Conservation (phyloP, 805 yeast species). For the Lachancea sp. region DNA sequence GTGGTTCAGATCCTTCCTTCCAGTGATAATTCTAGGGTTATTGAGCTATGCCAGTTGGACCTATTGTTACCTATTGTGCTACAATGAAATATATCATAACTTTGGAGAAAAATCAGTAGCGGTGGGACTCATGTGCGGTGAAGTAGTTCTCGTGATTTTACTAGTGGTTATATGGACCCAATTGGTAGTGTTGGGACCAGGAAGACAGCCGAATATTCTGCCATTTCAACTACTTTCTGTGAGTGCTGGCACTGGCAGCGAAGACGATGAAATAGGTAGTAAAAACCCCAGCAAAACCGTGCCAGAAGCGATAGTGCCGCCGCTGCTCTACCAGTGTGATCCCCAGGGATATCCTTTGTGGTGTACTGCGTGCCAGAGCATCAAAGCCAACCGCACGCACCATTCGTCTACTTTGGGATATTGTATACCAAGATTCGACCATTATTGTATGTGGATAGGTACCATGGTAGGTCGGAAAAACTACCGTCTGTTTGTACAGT, state of each 20-base stretch:
- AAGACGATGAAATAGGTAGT: neutral
- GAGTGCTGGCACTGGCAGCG: neutral
- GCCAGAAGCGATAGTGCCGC: slow-evolving; percentile 37
- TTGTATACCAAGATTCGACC: slow-evolving; percentile 77
- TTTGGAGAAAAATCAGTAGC: slow-evolving; percentile 15
- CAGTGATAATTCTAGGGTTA: slow-evolving; percentile 27
- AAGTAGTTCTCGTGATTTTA: slow-evolving; percentile 12
- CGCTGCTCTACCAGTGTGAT: slow-evolving; percentile 62
- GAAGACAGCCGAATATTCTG: slow-evolving; percentile 23
- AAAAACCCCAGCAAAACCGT: no score
- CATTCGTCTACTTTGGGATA: slow-evolving; percentile 51
- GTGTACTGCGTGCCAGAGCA: slow-evolving; percentile 60
- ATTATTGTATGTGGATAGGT: slow-evolving; percentile 77
- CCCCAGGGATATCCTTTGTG: slow-evolving; percentile 67
- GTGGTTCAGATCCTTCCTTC: slow-evolving; percentile 18
- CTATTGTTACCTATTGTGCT: slow-evolving; percentile 40
- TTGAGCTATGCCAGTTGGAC: slow-evolving; percentile 41
- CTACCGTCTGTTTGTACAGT: slow-evolving; percentile 52
- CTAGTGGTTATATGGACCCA: slow-evolving; percentile 20
- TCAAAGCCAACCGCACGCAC: slow-evolving; percentile 63
- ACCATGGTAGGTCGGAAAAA: slow-evolving; percentile 63
- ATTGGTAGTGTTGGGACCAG: slow-evolving; percentile 23
- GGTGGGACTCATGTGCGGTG: slow-evolving; percentile 20
- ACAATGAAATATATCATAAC: slow-evolving; percentile 21
- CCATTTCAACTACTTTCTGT: slow-evolving; percentile 20